Conservation (phyloP, 257 asterid genomes). For the Knoxia roxburghii region DNA sequence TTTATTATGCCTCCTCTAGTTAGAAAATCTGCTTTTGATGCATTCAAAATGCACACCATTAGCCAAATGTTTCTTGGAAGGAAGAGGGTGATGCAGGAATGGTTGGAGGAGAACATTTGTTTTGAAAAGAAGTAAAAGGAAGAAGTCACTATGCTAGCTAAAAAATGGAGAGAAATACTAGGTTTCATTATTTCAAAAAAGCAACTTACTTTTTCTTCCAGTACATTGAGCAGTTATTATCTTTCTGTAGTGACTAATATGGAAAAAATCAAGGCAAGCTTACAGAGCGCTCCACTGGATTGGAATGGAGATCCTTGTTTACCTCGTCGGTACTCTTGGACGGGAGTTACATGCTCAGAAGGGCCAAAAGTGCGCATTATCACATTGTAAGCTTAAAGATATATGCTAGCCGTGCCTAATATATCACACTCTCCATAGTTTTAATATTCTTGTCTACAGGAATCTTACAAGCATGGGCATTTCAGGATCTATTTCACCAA, state of each 20-base stretch:
- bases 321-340: conserved; percentile 73
- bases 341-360: conserved; percentile 77
- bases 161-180: background rate
- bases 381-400: conserved; percentile 56
- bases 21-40: background rate
- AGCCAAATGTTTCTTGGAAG: background rate
- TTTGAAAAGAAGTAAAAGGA: background rate
- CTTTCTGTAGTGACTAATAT: conserved; percentile 61
- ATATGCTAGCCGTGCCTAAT: background rate
- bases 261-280: conserved; percentile 51
- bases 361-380: conserved; percentile 63
- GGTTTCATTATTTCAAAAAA: background rate
- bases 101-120: background rate
- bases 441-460: conserved; percentile 32
- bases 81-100: background rate
- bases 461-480: conserved; percentile 73
- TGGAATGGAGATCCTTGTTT: conserved; percentile 98
- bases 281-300: conserved; percentile 71
- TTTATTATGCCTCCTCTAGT: background rate
- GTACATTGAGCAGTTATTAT: conserved; percentile 1
- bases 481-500: conserved; percentile 64
- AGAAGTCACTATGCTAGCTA: background rate
- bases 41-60: background rate
- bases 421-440: conserved; percentile 2
- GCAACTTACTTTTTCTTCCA: background rate